phyloP scores from a whole-genome alignment of 2,329 filamentous ascomycete species.

The Fusarium sp. region DNA sequence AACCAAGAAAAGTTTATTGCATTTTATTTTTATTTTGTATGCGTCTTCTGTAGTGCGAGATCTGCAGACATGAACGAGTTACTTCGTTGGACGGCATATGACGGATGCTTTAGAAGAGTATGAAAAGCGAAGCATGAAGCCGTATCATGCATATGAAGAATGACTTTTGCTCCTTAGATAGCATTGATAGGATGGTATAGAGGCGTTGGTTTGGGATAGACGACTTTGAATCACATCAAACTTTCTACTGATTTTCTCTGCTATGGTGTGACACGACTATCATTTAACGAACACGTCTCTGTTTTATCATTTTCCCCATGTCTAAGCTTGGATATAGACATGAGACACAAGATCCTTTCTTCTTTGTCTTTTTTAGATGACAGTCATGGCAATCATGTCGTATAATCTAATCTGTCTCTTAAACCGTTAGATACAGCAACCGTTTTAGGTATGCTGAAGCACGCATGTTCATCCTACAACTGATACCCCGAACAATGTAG shows the following conservation, averaged over 20 bases:
- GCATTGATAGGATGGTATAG: slow-evolving; percentile 41
- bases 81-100: slow-evolving; percentile 17
- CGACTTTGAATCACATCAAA: slow-evolving; percentile 38
- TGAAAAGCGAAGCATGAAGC: slow-evolving; percentile 14
- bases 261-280: background rate
- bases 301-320: background rate
- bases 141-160: slow-evolving; percentile 33
- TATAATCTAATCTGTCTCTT: background rate
- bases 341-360: background rate
- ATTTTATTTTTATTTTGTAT: slow-evolving; percentile 10
- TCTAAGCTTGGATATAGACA: background rate
- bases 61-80: slow-evolving; percentile 22
- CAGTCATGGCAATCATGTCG: background rate
- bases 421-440: background rate
- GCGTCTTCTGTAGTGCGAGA: slow-evolving; percentile 11
- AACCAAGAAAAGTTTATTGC: slow-evolving; percentile 37
- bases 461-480: no score
- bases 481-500: no score
- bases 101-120: slow-evolving; percentile 21
- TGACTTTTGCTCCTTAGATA: slow-evolving; percentile 33
- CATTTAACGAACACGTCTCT: background rate
- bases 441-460: no score
- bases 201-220: slow-evolving; percentile 46
- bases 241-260: slow-evolving; percentile 17
- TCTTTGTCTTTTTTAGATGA: background rate